Conservation (phyloP, 352 stramenopile genomes). For the Pythium volutum region DNA sequence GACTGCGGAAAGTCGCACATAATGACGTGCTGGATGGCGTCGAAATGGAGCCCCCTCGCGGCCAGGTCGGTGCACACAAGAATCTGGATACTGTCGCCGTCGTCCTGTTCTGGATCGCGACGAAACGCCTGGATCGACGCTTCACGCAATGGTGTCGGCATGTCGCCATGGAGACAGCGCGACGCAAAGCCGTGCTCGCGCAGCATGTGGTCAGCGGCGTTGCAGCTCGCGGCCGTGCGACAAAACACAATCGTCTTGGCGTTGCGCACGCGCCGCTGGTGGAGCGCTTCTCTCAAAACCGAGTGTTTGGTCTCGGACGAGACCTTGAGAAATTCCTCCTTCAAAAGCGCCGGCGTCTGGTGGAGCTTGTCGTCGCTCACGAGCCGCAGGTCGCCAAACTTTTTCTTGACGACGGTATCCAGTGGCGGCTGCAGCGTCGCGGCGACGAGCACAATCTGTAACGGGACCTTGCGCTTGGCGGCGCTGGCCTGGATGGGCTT, state of each 20-base stretch:
- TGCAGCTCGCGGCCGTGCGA: slow-evolving; percentile 63
- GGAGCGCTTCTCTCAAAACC: slow-evolving; percentile 55
- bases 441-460: slow-evolving; percentile 73
- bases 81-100: slow-evolving; percentile 39
- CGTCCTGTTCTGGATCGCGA: background rate
- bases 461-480: slow-evolving; percentile 41
- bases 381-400: slow-evolving; percentile 54
- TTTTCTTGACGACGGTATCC: slow-evolving; percentile 70
- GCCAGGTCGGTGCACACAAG: slow-evolving; percentile 94
- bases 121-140: slow-evolving; percentile 57
- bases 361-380: slow-evolving; percentile 71
- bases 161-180: slow-evolving; percentile 74
- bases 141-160: slow-evolving; percentile 53
- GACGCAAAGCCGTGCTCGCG: slow-evolving; percentile 65
- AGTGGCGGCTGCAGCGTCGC: slow-evolving; percentile 68
- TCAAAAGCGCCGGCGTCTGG: slow-evolving; percentile 54
- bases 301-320: slow-evolving; percentile 66
- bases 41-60: slow-evolving; percentile 90
- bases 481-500: slow-evolving; percentile 61
- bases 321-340: slow-evolving; percentile 67
- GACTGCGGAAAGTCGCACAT: slow-evolving; percentile 93
- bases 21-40: slow-evolving; percentile 87
- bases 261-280: slow-evolving; percentile 32
- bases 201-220: slow-evolving; percentile 82
- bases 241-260: slow-evolving; percentile 80